phyloP scores from a whole-genome alignment of 208 protist species.

The Trypanosoma brucei region DNA sequence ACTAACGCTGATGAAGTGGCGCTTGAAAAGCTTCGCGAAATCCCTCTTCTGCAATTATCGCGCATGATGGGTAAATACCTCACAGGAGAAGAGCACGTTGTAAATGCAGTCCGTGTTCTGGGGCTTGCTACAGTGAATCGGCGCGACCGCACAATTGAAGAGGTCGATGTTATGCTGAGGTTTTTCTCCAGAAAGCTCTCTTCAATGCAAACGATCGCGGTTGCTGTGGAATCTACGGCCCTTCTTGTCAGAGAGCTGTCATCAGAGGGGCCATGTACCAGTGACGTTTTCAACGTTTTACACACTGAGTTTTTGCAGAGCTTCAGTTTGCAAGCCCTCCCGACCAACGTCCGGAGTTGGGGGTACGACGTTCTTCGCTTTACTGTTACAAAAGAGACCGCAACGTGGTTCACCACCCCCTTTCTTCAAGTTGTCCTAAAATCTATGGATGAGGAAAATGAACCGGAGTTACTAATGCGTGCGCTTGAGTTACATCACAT shows the following conservation, averaged over 20 bases:
- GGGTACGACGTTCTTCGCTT: conserved; percentile 25
- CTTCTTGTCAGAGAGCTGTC: conserved; percentile 31
- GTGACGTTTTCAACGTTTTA: conserved; percentile 17
- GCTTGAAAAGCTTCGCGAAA: conserved; percentile 25
- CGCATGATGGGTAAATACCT: conserved; percentile 34
- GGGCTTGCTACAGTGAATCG: conserved; percentile 28
- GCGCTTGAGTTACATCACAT: conserved; percentile 43
- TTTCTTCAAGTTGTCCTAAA: conserved; percentile 41
- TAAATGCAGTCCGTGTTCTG: conserved; percentile 41
- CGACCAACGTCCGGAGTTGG: conserved; percentile 9
- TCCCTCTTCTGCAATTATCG: conserved; percentile 45
- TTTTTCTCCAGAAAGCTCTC: conserved; percentile 56
- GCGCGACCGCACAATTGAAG: conserved; percentile 22
- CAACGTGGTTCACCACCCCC: conserved; percentile 17
- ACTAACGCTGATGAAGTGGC: conserved; percentile 23
- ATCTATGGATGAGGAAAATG: conserved; percentile 67
- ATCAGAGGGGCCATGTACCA: conserved; percentile 6
- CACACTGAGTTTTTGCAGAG: conserved; percentile 21
- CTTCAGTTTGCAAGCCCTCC: conserved; percentile 22
- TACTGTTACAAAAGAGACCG: conserved; percentile 20
- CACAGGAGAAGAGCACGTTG: conserved; percentile 35
- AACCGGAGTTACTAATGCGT: conserved; percentile 60
- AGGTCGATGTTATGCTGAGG: conserved; percentile 34
- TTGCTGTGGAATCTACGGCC: conserved; percentile 32
- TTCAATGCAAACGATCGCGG: conserved; percentile 26